Percentiles rank a stretch among this genome's conserved stretches.
These are phyloP conservation scores for Casuarina equisetifolia DNA, from an alignment of 306 rosid genomes.

Conservation along the genomic window DNA sequence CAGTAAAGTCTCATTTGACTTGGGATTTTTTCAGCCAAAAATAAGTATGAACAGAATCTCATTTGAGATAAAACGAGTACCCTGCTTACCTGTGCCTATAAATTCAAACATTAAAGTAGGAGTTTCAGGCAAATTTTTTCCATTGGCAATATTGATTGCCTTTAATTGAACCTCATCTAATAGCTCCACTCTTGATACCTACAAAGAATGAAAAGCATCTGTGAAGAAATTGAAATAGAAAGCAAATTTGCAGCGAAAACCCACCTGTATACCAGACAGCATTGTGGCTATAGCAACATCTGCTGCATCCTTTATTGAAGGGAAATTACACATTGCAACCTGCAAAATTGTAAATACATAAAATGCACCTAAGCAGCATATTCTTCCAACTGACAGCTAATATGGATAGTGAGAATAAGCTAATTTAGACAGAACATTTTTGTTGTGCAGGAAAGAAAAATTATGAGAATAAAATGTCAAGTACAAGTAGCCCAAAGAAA, in stretches of 20 bases:
- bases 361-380: background rate
- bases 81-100: constrained; percentile 84
- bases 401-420: constrained; percentile 1
- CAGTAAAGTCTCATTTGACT: constrained; percentile 16
- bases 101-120: constrained; percentile 94
- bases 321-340: constrained; percentile 99
- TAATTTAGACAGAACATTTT: constrained; percentile 4
- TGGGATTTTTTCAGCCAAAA: constrained; percentile 14
- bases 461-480: background rate
- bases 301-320: constrained; percentile 89
- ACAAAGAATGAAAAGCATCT: constrained; percentile 24
- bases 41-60: background rate
- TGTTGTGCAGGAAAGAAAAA: background rate
- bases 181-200: constrained; percentile 97
- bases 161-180: constrained; percentile 91
- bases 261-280: constrained; percentile 95
- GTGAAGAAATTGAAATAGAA: constrained; percentile 18
- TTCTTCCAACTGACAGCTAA: constrained; percentile 19
- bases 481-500: background rate
- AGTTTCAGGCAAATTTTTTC: constrained; percentile 69
- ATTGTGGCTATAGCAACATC: constrained; percentile 92
- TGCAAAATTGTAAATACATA: constrained; percentile 37
- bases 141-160: constrained; percentile 91
- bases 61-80: constrained; percentile 7
- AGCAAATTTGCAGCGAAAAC: constrained; percentile 24